phyloP scores from a whole-genome alignment of 805 yeast genomes.

The Danielozyma ontarioensis region DNA sequence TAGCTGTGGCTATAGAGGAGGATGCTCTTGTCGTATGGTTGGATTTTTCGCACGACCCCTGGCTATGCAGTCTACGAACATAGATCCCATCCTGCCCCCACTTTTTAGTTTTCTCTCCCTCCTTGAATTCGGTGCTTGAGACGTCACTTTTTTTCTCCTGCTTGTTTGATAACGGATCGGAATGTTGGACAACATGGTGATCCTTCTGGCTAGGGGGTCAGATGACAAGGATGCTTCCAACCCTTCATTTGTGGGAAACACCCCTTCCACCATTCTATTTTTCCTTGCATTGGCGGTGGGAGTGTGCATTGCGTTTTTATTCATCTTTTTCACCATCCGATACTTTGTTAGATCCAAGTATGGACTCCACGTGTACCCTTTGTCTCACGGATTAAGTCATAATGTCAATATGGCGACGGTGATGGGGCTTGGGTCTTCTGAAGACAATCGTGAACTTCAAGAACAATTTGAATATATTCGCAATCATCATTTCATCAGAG shows the following conservation, averaged over 20 bases:
- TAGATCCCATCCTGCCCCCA: too few species aligned
- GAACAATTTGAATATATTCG: conserved; percentile 33
- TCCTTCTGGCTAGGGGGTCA: not conserved
- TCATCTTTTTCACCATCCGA: conserved; percentile 55
- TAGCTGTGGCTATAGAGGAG: too few species aligned
- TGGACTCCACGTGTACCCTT: conserved; percentile 46
- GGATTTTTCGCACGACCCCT: too few species aligned
- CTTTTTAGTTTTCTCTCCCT: too few species aligned
- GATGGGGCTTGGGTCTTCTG: conserved; percentile 5
- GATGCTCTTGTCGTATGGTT: too few species aligned
- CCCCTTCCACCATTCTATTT: conserved; percentile 60
- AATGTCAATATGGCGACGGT: conserved; percentile 1
- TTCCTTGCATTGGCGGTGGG: conserved; percentile 62
- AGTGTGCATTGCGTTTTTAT: conserved; percentile 48
- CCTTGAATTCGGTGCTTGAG: too few species aligned
- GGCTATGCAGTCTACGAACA: too few species aligned
- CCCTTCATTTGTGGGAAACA: conserved; percentile 35
- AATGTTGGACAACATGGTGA: not conserved
- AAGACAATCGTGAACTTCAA: conserved; percentile 21
- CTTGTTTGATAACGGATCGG: too few species aligned
- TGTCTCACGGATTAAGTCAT: conserved; percentile 15
- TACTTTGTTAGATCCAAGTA: conserved; percentile 53
- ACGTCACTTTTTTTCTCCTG: too few species aligned
- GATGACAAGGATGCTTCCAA: not conserved
- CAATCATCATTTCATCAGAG: conserved; percentile 25